Evolutionary conservation across 306 rosid genomes (phyloP).

Genomic region (Fragaria vesca): DNA sequence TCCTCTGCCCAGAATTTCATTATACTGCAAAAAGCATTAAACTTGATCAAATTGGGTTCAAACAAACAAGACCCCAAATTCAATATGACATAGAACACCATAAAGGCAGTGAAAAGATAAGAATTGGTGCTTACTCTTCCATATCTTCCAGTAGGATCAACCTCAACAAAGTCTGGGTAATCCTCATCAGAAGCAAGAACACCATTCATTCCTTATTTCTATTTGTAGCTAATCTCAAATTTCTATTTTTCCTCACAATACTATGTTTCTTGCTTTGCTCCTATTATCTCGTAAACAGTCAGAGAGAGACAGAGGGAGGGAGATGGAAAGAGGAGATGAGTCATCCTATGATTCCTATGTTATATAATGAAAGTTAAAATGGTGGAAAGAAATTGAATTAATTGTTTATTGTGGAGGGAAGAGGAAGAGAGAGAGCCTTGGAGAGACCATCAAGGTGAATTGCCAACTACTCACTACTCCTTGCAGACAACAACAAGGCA

Average conservation of each 20-base stretch:
- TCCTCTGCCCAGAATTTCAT: constrained; percentile 97
- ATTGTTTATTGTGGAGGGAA: constrained; percentile 29
- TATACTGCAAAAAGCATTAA: constrained; percentile 49
- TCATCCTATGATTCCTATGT: constrained; percentile 24
- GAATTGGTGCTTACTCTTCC: constrained; percentile 67
- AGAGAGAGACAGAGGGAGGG: constrained; percentile 21
- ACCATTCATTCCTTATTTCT: constrained; percentile 59
- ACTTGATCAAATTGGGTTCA: neutral
- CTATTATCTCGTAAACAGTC: constrained; percentile 1
- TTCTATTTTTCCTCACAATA: constrained; percentile 15
- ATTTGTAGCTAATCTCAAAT: neutral
- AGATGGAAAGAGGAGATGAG: constrained; percentile 15
- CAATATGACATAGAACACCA: constrained; percentile 12
- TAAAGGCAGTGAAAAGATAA: neutral
- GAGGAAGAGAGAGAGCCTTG: constrained; percentile 25
- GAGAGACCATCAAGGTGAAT: constrained; percentile 37
- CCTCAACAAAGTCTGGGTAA: constrained; percentile 72
- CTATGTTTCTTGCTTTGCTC: constrained; percentile 19
- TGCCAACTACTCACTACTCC: constrained; percentile 36
- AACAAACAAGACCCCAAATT: neutral
- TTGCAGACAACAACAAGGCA: constrained; percentile 50
- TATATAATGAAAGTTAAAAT: constrained; percentile 1
- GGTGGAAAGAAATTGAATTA: constrained; percentile 1
- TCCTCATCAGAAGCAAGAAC: constrained; percentile 44
- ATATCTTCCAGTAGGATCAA: constrained; percentile 98